Percentiles rank a stretch among this genome's conserved stretches.
phyloP scores from a whole-genome alignment of 2,329 filamentous ascomycete genomes.

The Pseudogymnoascus verrucosus region DNA sequence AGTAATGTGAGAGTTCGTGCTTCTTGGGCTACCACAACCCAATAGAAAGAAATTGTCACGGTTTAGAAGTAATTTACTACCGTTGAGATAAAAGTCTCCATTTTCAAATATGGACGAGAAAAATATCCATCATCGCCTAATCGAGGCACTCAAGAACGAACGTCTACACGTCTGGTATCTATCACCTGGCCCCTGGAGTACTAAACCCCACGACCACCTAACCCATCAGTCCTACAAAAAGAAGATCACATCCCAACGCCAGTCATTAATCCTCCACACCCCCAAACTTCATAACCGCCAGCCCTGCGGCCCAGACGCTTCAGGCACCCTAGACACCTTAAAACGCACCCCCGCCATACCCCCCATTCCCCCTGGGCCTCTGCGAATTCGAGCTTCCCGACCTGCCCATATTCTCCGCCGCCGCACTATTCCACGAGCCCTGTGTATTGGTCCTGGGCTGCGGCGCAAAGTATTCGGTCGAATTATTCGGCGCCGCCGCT shows the following conservation, averaged over 20 bases:
- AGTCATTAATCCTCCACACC: background rate
- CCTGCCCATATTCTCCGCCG: background rate
- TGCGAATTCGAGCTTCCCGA: background rate
- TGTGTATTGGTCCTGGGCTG: background rate
- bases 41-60: background rate
- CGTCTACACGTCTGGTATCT: conserved; percentile 1
- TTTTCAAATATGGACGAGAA: background rate
- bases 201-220: background rate
- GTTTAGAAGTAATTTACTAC: background rate
- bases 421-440: background rate
- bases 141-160: background rate
- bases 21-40: background rate
- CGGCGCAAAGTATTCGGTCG: background rate
- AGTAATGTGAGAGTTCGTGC: background rate
- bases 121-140: background rate
- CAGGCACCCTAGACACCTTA: background rate
- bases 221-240: background rate
- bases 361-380: conserved; percentile 1
- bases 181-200: background rate
- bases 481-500: background rate
- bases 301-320: background rate
- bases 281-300: background rate
- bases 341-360: background rate
- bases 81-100: background rate
- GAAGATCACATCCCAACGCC: background rate